Percentiles rank a stretch among this genome's conserved stretches.
Evolutionary conservation across 306 rosid genomes (phyloP).

Genomic region (Acmispon strigosus): DNA sequence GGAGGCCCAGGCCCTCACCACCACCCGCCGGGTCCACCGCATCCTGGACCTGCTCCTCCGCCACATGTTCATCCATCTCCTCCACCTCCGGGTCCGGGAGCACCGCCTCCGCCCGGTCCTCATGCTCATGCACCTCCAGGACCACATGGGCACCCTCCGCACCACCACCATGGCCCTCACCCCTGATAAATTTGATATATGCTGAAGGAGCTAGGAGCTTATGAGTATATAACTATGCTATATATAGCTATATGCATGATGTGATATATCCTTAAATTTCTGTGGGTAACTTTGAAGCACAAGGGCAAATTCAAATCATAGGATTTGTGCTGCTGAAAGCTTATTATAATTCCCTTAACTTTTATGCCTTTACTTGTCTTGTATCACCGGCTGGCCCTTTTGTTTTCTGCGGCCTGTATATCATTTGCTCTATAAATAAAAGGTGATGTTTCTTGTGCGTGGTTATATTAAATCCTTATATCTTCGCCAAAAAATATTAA

Average conservation of each 20-base stretch:
- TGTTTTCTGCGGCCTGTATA: not conserved
- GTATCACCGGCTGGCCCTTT: not conserved
- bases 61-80: slow-evolving; percentile 25
- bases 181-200: not conserved
- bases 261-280: not conserved
- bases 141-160: slow-evolving; percentile 34
- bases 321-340: not conserved
- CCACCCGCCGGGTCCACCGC: slow-evolving; percentile 27
- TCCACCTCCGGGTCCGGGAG: not conserved
- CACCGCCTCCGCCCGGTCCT: slow-evolving; percentile 39
- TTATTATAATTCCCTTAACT: too few relatives aligned
- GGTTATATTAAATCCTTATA: not conserved
- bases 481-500: too few relatives aligned
- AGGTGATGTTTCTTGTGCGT: not conserved
- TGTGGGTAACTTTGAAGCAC: not conserved
- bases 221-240: not conserved
- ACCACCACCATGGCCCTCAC: slow-evolving; percentile 12
- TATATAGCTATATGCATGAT: not conserved
- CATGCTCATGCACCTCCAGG: slow-evolving; percentile 19
- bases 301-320: not conserved
- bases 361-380: not conserved
- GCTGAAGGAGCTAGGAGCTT: not conserved
- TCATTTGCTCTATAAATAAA: not conserved
- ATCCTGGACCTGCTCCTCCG: slow-evolving; percentile 27
- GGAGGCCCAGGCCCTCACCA: slow-evolving; percentile 35